Evolutionary conservation across 257 asterid genomes (phyloP).

Genomic region (Mentha longifolia): DNA sequence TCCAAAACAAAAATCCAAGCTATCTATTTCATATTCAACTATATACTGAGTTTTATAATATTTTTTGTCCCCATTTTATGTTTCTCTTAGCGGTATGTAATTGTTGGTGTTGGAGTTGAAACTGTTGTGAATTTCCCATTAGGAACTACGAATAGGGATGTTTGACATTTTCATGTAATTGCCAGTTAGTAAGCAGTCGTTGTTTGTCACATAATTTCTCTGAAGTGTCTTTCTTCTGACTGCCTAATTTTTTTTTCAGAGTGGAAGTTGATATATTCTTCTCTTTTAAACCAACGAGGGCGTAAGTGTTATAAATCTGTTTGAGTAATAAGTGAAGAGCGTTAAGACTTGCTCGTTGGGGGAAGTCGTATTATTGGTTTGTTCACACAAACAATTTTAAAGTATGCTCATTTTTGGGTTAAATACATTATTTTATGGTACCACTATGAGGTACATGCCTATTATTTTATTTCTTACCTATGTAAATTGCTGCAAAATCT

Average conservation of each 20-base stretch:
- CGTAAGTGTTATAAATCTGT: background rate
- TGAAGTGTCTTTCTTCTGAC: conserved; percentile 6
- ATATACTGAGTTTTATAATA: no score
- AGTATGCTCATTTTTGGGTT: conserved; percentile 12
- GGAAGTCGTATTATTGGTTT: conserved; percentile 19
- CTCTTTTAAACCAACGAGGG: conserved; percentile 23
- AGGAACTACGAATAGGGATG: background rate
- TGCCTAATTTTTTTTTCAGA: background rate
- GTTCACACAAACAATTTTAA: background rate
- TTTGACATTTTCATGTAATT: conserved; percentile 10
- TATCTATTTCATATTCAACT: no score
- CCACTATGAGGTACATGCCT: conserved; percentile 24
- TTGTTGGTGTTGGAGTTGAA: background rate
- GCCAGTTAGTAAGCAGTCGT: background rate
- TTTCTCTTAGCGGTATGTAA: no score
- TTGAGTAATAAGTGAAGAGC: conserved; percentile 10
- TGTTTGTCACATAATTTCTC: conserved; percentile 7
- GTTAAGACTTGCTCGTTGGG: conserved; percentile 20
- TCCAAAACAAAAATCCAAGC: conserved; percentile 10
- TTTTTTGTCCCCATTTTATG: no score
- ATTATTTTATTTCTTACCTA: background rate
- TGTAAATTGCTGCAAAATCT: conserved; percentile 12
- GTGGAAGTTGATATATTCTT: background rate
- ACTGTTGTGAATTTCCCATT: background rate
- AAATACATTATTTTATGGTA: conserved; percentile 9